Base-by-base conservation (phyloP, 2,329 filamentous ascomycete genomes). In the Paraconiothyrium brasiliense region DNA sequence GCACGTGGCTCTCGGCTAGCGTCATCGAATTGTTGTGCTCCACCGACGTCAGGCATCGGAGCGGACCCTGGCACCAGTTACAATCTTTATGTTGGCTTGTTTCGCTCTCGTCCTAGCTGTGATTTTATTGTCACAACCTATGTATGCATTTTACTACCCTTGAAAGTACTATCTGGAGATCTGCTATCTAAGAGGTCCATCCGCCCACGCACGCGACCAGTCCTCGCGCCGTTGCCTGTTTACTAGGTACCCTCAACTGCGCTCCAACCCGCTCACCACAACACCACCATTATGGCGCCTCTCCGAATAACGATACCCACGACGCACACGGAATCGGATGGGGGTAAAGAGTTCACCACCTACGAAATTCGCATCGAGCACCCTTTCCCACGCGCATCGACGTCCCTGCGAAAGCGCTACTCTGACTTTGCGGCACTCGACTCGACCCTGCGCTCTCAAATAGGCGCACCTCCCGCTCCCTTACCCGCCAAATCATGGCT, bases 311-410 rank as follows among this genome's bases (percentile, higher is more conserved):
- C 80, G 4, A 83, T 84, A 60, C 81, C 82, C 2, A 73, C 76
- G 3, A 75, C 86, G n/a, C 84, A 82, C 37, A 84, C 84, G 56
- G 61, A 81, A 57, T 81, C 84, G 61, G 83, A 83, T 65, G 82
- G 63, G 20, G 67, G 71, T 65, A 92, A 92, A 71, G 85, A 89
- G 0, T 93, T 88, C 78, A 94, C 91, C 0, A 85, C 90, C 66
- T 94, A 94, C 83, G 92, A 92, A 77, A 90, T 94, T 77, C 89
- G 88, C 24, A 84, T 95, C 61, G 89, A 90, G 56, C 87, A 93
- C 0, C 91, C 91, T 54, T 88, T 93, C 1, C 92, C 92, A 0
- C 85, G 94, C 14, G 88, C 90, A 51, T 91, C 90, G 4, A 91
- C 90, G 70, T 89, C 91, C 66, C 84, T 93, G 5, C 88, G 89